These are phyloP conservation scores for Aspergillus neoniger DNA, from an alignment of 2,329 filamentous ascomycete species.

Conservation along the genomic window DNA sequence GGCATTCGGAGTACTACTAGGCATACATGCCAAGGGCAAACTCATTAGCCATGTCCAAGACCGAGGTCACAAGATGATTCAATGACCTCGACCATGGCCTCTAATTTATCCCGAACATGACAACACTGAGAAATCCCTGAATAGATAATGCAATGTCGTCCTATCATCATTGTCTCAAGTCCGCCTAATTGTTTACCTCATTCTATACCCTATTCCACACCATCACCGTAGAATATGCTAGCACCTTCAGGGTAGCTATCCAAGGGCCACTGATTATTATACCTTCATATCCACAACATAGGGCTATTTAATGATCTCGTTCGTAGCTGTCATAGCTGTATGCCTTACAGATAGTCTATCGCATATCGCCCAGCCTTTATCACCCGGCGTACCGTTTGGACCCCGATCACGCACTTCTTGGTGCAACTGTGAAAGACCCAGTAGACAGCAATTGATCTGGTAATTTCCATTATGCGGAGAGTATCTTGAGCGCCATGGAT, in stretches of 20 bases:
- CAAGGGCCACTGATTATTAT: too few species aligned
- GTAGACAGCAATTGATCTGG: background rate
- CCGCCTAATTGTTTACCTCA: too few species aligned
- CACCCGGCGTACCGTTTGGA: background rate
- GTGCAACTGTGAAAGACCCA: background rate
- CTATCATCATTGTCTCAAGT: too few species aligned
- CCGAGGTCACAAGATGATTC: background rate
- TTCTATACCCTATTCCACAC: too few species aligned
- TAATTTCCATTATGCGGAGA: background rate
- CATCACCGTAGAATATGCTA: too few species aligned
- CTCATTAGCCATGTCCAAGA: background rate
- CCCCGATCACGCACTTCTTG: background rate
- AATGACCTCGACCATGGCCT: background rate
- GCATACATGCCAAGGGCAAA: background rate
- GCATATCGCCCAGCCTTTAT: background rate
- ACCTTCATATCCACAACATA: too few species aligned
- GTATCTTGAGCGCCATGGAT: background rate
- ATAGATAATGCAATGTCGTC: background rate
- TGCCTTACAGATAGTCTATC: background rate
- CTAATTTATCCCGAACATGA: background rate
- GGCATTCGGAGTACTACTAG: background rate
- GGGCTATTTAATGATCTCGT: too few species aligned
- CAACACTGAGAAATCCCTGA: background rate
- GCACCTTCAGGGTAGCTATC: too few species aligned
- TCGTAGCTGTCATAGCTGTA: too few species aligned